phyloP scores from a whole-genome alignment of 306 rosid genomes.

The Glycine soja region DNA sequence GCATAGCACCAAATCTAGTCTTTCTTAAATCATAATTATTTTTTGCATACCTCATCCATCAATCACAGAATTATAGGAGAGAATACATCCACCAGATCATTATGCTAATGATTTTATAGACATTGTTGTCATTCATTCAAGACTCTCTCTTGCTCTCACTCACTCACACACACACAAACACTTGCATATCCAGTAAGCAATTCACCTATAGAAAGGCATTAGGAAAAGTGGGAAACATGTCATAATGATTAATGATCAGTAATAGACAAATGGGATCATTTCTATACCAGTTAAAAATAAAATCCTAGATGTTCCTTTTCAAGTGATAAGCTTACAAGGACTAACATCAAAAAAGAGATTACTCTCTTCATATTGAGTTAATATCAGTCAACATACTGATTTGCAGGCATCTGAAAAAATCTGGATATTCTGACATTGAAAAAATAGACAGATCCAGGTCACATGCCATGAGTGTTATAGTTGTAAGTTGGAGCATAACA shows the following conservation, averaged over 20 bases:
- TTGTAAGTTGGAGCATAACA: conserved; percentile 15
- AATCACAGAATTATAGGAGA: no score
- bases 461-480: conserved; percentile 6
- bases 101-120: conserved; percentile 5
- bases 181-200: conserved; percentile 6
- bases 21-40: no score
- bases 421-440: conserved; percentile 18
- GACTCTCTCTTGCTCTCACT: neutral
- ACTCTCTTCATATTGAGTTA: conserved; percentile 34
- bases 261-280: no score
- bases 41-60: no score
- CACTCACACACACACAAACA: neutral
- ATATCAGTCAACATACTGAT: conserved; percentile 33
- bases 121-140: neutral
- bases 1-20: no score
- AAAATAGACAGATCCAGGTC: conserved; percentile 9
- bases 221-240: no score
- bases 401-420: conserved; percentile 23
- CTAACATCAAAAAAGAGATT: conserved; percentile 1
- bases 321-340: conserved; percentile 23
- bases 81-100: no score
- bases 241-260: no score
- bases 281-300: no score
- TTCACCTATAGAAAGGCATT: conserved; percentile 9
- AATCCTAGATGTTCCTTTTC: neutral